Conservation (phyloP, 371 early-diverging fungal genomes). For the Mucor sp. region DNA sequence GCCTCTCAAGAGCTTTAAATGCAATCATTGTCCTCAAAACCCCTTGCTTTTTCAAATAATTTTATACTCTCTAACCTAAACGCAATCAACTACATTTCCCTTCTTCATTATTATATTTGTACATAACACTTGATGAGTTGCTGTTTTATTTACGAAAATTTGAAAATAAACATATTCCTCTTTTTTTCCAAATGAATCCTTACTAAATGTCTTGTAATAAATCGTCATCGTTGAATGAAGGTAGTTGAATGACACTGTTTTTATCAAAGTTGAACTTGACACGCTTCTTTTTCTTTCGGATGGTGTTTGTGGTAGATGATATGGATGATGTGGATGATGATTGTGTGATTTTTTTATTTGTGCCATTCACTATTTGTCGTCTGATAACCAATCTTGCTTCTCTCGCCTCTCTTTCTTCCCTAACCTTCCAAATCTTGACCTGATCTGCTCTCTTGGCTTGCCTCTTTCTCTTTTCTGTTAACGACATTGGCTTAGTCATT, state of each 20-base stretch:
- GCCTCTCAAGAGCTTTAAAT: conserved; percentile 53
- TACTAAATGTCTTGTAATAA: not conserved
- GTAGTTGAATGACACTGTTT: conserved; percentile 36
- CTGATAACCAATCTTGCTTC: conserved; percentile 32
- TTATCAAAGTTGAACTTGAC: conserved; percentile 44
- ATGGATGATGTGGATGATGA: conserved; percentile 6
- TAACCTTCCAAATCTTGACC: conserved; percentile 45
- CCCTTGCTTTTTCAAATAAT: not conserved
- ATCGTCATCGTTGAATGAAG: not conserved
- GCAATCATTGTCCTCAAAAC: not conserved
- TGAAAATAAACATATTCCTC: not conserved
- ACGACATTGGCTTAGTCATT: conserved; percentile 30
- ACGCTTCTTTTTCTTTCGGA: conserved; percentile 19
- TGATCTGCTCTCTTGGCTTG: conserved; percentile 44
- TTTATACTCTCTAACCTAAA: not conserved
- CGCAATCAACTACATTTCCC: not conserved
- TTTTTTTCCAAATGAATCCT: not conserved
- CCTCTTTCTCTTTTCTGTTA: conserved; percentile 37
- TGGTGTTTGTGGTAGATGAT: not conserved
- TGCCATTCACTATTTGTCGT: conserved; percentile 22
- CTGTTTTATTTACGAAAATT: conserved; percentile 1
- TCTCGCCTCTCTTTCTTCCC: conserved; percentile 48
- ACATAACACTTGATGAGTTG: not conserved
- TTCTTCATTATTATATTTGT: not conserved
- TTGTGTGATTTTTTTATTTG: not conserved